Evolutionary conservation across 192 early-diverging fungal genomes (phyloP), one percentile per base, ranked within the genome.

Genomic region (Lobosporangium transversale): DNA sequence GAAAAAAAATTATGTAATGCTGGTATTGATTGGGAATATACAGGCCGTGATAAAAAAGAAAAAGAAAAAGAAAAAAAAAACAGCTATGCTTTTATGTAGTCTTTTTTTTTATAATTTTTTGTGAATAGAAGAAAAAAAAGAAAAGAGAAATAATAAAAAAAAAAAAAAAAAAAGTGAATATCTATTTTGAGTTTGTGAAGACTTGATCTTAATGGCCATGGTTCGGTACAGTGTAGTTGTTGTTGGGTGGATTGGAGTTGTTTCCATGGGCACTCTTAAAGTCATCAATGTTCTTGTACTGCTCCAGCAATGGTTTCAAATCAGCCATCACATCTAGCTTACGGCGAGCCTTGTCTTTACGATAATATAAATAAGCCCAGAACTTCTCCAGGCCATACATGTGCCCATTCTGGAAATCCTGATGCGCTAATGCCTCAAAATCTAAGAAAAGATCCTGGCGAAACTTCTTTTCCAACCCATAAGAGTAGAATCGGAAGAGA

Each of bases 401-500:
- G 70, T 90, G 83, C 53, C 88, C 87, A 60, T 87, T 88, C 52
- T 87, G 83, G 59, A 87, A 85, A 63, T 98, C 97, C 64, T 85
- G 83, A 54, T 90, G 86, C 9, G 93, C 92, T 68, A 94, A 68
- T 1, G 85, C 86, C 82, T 96, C 90, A 80, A 98, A 97, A 69
- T 98, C 95, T 31, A 88, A 79, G 79, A 96, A 95, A 23, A 94
- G 66, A 31, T 96, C 94, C 63, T 83, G 80, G 44, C 92, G 89
- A 85, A 91, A 96, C 79, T 89, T 90, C 80, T 91, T 90, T 82
- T 97, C 95, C 52, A 98, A 82, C 21, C 97, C 95, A 78, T 98
- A 97, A 27, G 94, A 97, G 83, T 92, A 96, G 88, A 96, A 98
- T 42, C 95, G 92, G 93, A 95, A 98, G 57, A 98, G 80, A 79